Evolutionary conservation across 768 basidiomycete genomes (phyloP).

Genomic region (Rhizopogon sp.): DNA sequence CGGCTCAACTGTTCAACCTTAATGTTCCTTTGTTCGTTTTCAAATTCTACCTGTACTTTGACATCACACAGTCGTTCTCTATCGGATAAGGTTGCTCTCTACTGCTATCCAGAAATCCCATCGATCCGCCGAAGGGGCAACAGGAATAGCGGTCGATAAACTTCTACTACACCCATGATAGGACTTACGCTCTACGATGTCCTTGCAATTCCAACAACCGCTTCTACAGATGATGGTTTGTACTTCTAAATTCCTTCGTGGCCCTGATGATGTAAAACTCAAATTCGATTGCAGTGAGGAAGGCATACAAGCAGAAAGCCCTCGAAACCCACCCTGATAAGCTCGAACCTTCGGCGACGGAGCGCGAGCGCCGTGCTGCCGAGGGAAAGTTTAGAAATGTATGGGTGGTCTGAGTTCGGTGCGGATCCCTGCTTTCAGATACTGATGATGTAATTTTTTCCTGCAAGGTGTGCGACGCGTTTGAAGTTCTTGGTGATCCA

Average conservation of each 20-base stretch:
- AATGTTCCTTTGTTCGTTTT: neutral
- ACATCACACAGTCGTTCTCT: neutral
- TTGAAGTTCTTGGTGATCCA: conserved; percentile 51
- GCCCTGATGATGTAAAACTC: neutral
- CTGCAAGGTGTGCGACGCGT: conserved; percentile 56
- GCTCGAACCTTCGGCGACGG: conserved; percentile 48
- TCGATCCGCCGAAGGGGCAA: conserved; percentile 1
- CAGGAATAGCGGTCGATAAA: neutral
- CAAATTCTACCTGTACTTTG: neutral
- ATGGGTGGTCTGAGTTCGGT: conserved; percentile 22
- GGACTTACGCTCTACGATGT: conserved; percentile 35
- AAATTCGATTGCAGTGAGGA: conserved; percentile 43
- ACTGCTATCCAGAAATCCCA: neutral
- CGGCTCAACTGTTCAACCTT: neutral
- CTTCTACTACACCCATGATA: conserved; percentile 17
- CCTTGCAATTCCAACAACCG: conserved; percentile 40
- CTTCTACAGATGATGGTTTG: conserved; percentile 50
- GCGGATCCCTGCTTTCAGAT: conserved; percentile 4
- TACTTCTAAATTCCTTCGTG: neutral
- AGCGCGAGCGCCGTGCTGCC: conserved; percentile 47
- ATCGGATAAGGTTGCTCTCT: neutral
- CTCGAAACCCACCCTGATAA: conserved; percentile 75
- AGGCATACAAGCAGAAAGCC: conserved; percentile 61
- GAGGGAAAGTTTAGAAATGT: conserved; percentile 61
- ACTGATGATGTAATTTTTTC: conserved; percentile 10